phyloP scores from a whole-genome alignment of 176 grass and related monocot genomes.

The Chloris gayana region DNA sequence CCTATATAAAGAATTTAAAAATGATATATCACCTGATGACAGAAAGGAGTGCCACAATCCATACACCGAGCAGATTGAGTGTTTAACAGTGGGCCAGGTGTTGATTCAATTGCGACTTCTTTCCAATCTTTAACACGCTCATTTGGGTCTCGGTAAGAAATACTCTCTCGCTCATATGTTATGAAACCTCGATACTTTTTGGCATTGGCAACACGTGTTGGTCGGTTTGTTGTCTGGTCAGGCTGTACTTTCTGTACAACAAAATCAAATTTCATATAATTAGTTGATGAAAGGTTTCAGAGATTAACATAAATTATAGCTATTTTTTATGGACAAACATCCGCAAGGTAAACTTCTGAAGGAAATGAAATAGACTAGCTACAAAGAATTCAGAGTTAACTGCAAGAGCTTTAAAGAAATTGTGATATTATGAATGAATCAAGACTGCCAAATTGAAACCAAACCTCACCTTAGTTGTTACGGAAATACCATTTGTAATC shows the following conservation, averaged over 20 bases:
- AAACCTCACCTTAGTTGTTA: conserved; percentile 58
- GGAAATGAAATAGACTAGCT: background rate
- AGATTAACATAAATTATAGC: conserved; percentile 10
- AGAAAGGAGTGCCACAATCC: conserved; percentile 99
- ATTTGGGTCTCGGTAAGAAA: conserved; percentile 86
- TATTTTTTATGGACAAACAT: conserved; percentile 14
- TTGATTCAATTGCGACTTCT: conserved; percentile 90
- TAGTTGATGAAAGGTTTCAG: conserved; percentile 12
- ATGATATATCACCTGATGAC: conserved; percentile 76
- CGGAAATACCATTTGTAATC: conserved; percentile 55
- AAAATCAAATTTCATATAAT: conserved; percentile 43
- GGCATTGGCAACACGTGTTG: conserved; percentile 68
- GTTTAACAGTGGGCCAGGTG: conserved; percentile 77
- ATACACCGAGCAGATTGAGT: conserved; percentile 99
- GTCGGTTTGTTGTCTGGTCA: conserved; percentile 41
- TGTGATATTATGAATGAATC: conserved; percentile 19
- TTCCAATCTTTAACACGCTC: conserved; percentile 79
- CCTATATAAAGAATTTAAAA: conserved; percentile 8
- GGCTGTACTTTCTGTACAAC: conserved; percentile 53
- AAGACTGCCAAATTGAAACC: conserved; percentile 24
- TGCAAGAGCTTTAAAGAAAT: background rate
- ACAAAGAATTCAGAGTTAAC: background rate
- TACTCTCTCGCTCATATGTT: conserved; percentile 76
- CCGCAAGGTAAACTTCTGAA: background rate
- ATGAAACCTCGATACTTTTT: conserved; percentile 85